Evolutionary conservation across 495 filamentous ascomycete genomes (phyloP).

Genomic region (Tuber melanosporum): DNA sequence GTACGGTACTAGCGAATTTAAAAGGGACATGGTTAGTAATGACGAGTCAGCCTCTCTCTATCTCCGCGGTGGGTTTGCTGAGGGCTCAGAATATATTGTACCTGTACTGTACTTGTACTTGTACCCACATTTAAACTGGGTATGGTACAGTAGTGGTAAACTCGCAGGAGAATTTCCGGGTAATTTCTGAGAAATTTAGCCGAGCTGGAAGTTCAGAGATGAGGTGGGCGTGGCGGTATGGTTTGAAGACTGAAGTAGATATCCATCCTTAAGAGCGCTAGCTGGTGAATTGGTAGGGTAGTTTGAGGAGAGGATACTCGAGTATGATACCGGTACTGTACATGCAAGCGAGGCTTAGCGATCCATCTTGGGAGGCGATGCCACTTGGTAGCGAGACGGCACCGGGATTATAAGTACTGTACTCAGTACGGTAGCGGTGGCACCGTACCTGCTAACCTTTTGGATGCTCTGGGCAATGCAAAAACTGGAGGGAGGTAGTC

Average conservation of each 20-base stretch:
- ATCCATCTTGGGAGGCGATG: background rate
- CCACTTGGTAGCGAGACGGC: too few relatives aligned
- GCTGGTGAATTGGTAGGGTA: background rate
- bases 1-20: background rate
- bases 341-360: background rate
- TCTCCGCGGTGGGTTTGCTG: background rate
- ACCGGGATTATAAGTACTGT: too few relatives aligned
- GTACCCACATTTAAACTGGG: background rate
- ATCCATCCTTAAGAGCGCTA: background rate
- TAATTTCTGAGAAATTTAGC: background rate
- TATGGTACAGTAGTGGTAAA: background rate
- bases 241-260: background rate
- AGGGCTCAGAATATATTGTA: background rate
- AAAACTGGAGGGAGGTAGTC: background rate
- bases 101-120: background rate
- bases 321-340: too few relatives aligned
- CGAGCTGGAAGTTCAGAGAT: background rate
- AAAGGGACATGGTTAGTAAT: background rate
- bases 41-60: background rate
- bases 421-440: too few relatives aligned
- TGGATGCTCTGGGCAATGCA: background rate
- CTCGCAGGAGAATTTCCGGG: background rate
- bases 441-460: background rate
- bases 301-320: background rate
- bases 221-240: background rate